Conservation (phyloP, 768 basidiomycete genomes). For the Boletus rufocinnamomeus region DNA sequence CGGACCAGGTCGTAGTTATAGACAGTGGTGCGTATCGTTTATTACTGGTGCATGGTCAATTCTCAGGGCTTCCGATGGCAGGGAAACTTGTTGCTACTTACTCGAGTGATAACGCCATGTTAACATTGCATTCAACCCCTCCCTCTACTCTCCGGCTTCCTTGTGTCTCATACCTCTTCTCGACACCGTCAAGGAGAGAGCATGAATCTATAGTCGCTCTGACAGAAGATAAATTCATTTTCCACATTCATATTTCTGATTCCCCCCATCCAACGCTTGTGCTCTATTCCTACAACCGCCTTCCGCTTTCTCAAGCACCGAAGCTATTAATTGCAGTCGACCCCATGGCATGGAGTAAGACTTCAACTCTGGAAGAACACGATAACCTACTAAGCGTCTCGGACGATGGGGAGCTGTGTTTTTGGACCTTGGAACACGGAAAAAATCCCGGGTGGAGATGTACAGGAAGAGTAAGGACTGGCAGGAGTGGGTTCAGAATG, state of each 20-base stretch:
- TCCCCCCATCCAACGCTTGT: slow-evolving; percentile 41
- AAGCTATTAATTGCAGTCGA: slow-evolving; percentile 75
- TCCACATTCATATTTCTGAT: slow-evolving; percentile 51
- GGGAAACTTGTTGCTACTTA: slow-evolving; percentile 62
- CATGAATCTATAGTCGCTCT: slow-evolving; percentile 67
- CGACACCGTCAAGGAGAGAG: slow-evolving; percentile 54
- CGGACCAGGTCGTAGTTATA: slow-evolving; percentile 71
- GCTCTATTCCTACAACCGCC: slow-evolving; percentile 48
- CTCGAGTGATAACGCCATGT: slow-evolving; percentile 41
- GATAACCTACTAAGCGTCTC: slow-evolving; percentile 83
- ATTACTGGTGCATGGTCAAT: not conserved
- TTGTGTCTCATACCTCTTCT: slow-evolving; percentile 59
- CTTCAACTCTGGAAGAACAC: slow-evolving; percentile 49
- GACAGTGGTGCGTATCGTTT: slow-evolving; percentile 51
- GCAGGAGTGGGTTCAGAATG: slow-evolving; percentile 60
- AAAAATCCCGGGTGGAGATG: slow-evolving; percentile 52
- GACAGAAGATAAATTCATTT: slow-evolving; percentile 58
- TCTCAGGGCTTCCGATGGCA: slow-evolving; percentile 32
- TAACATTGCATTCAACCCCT: slow-evolving; percentile 58
- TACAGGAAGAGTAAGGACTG: slow-evolving; percentile 76
- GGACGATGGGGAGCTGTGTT: slow-evolving; percentile 74
- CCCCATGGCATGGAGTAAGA: slow-evolving; percentile 80
- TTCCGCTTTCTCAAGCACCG: slow-evolving; percentile 52
- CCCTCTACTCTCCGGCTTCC: slow-evolving; percentile 48
- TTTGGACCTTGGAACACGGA: slow-evolving; percentile 72